phyloP scores from a whole-genome alignment of 768 basidiomycete genomes.

The Tylopilus sp. region DNA sequence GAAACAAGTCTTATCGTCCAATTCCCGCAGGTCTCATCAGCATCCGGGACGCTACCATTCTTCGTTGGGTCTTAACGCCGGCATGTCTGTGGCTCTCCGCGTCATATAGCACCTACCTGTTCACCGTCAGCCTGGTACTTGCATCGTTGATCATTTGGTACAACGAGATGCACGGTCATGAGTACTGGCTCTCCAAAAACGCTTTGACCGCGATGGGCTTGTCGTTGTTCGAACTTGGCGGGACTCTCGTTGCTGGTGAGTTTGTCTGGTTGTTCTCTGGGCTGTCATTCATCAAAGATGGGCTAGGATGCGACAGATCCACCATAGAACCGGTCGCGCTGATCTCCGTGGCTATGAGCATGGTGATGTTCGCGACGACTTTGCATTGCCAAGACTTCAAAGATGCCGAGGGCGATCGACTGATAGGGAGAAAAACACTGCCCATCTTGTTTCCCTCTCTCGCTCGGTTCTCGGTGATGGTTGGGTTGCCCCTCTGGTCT shows the following conservation, averaged over 20 bases:
- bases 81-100: constrained; percentile 37
- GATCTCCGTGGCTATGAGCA: constrained; percentile 30
- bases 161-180: constrained; percentile 32
- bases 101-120: constrained; percentile 29
- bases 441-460: constrained; percentile 41
- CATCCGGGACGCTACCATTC: constrained; percentile 31
- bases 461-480: constrained; percentile 24
- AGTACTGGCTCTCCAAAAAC: constrained; percentile 35
- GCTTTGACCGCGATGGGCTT: constrained; percentile 35
- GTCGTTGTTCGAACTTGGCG: constrained; percentile 37
- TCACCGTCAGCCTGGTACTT: constrained; percentile 32
- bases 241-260: constrained; percentile 36
- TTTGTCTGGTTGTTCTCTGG: background rate
- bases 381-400: constrained; percentile 35
- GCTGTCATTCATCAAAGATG: constrained; percentile 1
- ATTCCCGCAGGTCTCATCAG: constrained; percentile 44
- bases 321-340: constrained; percentile 24
- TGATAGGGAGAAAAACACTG: constrained; percentile 38
- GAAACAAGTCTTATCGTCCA: constrained; percentile 44
- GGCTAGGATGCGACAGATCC: constrained; percentile 23
- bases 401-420: constrained; percentile 41
- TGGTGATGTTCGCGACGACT: constrained; percentile 35
- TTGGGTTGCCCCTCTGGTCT: constrained; percentile 30
- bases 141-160: constrained; percentile 33
- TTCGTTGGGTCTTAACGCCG: constrained; percentile 36